A percentile compares a stretch with the other conserved stretches of the same genome.
phyloP scores from a whole-genome alignment of 208 protist genomes.

The Trypanosoma vivax region DNA sequence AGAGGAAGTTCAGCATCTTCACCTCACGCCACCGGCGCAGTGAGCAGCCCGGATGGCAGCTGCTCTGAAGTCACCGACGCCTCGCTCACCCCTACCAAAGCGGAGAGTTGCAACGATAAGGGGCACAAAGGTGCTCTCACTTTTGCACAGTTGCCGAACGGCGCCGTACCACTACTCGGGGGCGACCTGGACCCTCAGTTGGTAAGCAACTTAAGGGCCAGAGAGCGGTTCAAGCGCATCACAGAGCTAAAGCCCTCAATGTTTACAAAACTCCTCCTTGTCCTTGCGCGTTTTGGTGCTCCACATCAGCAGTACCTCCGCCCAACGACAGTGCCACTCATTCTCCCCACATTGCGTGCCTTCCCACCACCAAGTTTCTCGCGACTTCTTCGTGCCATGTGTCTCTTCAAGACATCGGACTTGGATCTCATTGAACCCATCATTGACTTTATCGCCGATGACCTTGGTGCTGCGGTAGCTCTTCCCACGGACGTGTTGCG shows the following conservation, averaged over 20 bases:
- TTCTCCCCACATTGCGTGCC: constrained; percentile 43
- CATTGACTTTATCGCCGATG: constrained; percentile 28
- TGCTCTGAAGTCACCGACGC: too few relatives aligned
- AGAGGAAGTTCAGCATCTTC: not conserved
- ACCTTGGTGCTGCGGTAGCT: not conserved
- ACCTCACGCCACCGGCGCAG: not conserved
- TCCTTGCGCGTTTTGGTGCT: constrained; percentile 48
- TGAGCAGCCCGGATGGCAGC: too few relatives aligned
- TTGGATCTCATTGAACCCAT: constrained; percentile 43
- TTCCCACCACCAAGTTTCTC: constrained; percentile 68
- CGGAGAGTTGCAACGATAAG: not conserved
- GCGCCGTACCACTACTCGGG: not conserved
- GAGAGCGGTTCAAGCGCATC: constrained; percentile 31
- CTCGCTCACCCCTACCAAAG: not conserved
- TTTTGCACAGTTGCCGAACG: too few relatives aligned
- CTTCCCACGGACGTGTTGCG: constrained; percentile 15
- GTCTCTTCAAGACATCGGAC: constrained; percentile 40
- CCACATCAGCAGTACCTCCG: constrained; percentile 79
- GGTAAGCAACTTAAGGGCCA: constrained; percentile 12
- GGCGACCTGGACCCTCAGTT: constrained; percentile 16
- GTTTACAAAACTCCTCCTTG: constrained; percentile 59
- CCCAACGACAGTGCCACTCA: constrained; percentile 37
- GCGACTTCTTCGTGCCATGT: constrained; percentile 48
- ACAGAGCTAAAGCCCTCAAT: constrained; percentile 52
- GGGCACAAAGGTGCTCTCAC: too few relatives aligned